phyloP scores from a whole-genome alignment of 148 eudicot species.

The Spergularia bocconei region DNA sequence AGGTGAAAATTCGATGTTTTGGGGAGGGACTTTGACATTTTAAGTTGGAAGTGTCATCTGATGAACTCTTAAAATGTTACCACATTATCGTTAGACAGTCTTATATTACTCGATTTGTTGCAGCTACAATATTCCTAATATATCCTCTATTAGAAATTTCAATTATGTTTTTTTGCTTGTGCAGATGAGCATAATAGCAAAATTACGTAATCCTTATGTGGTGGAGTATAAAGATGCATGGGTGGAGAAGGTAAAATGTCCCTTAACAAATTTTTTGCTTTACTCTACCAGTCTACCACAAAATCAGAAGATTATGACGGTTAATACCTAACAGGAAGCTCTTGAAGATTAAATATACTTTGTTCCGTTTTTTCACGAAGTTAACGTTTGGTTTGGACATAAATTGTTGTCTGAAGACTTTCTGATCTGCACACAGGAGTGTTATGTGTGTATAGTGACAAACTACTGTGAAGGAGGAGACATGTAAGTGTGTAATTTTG shows the following conservation, averaged over 20 bases:
- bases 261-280: background rate
- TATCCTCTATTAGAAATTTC: too few relatives aligned
- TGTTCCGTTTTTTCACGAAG: too few relatives aligned
- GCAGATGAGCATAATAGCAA: conserved; percentile 78
- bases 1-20: background rate
- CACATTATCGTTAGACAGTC: too few relatives aligned
- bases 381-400: background rate
- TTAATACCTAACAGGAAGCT: too few relatives aligned
- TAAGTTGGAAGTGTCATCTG: too few relatives aligned
- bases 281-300: too few relatives aligned
- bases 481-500: conserved; percentile 54
- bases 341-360: too few relatives aligned
- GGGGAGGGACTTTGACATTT: too few relatives aligned
- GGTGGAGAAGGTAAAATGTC: conserved; percentile 64
- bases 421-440: conserved; percentile 40
- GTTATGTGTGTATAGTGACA: conserved; percentile 73
- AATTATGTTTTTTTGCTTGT: conserved; percentile 6
- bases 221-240: conserved; percentile 74
- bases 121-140: too few relatives aligned
- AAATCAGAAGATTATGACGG: background rate
- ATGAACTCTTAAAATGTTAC: too few relatives aligned
- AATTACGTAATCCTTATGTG: conserved; percentile 64
- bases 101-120: background rate
- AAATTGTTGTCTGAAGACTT: background rate
- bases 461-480: conserved; percentile 93